Conservation (phyloP, 805 yeast species). For the Suhomyces sp. region DNA sequence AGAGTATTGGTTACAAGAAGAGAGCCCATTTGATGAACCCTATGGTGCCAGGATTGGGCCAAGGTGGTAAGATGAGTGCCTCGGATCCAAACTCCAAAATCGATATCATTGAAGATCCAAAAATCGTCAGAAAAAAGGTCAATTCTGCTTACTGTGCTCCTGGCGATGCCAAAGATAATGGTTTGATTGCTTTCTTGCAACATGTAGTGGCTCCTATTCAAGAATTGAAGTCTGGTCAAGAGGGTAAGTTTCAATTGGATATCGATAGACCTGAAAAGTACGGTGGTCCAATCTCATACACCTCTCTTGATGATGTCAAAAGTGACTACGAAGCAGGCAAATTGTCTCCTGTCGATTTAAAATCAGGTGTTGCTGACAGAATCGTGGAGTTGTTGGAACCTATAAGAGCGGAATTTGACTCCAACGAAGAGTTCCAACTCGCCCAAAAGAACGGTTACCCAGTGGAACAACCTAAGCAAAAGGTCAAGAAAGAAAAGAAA, state of each 20-base stretch:
- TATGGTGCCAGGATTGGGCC: constrained; percentile 96
- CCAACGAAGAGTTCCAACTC: constrained; percentile 68
- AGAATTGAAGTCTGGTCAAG: constrained; percentile 61
- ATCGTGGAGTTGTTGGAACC: constrained; percentile 82
- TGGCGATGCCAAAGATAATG: constrained; percentile 85
- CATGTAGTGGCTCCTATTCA: constrained; percentile 83
- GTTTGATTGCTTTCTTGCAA: constrained; percentile 81
- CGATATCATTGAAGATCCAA: constrained; percentile 87
- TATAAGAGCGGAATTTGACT: constrained; percentile 64
- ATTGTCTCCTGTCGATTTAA: constrained; percentile 90
- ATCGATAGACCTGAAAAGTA: constrained; percentile 94
- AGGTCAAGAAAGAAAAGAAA: constrained; percentile 78
- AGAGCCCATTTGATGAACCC: constrained; percentile 98
- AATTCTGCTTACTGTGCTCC: constrained; percentile 94
- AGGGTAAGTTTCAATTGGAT: constrained; percentile 58
- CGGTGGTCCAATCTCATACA: constrained; percentile 86
- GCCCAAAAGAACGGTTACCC: constrained; percentile 84
- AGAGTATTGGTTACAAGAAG: constrained; percentile 85
- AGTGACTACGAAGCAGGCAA: constrained; percentile 68
- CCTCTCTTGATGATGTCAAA: constrained; percentile 64
- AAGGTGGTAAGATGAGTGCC: constrained; percentile 99
- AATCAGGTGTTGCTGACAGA: constrained; percentile 84
- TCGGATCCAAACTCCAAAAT: constrained; percentile 98
- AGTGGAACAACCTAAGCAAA: constrained; percentile 57
- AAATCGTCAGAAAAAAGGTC: constrained; percentile 83